phyloP scores from a whole-genome alignment of 2,329 filamentous ascomycete species.

The Botryotinia calthae region DNA sequence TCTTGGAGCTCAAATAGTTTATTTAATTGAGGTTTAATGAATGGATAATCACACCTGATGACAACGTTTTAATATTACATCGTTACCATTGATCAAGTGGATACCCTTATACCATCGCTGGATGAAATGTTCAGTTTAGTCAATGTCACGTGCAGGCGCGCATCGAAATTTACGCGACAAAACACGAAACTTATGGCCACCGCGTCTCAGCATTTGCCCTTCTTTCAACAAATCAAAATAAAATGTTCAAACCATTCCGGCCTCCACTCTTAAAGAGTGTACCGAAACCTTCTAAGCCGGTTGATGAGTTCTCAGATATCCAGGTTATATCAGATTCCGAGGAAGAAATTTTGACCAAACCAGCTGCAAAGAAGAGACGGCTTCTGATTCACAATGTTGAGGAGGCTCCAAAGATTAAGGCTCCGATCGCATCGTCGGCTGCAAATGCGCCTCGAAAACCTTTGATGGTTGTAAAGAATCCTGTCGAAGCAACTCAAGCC shows the following conservation, averaged over 20 bases:
- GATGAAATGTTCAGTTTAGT: not conserved
- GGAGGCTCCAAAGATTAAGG: slow-evolving; percentile 27
- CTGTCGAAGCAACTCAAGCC: slow-evolving; percentile 23
- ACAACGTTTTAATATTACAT: not conserved
- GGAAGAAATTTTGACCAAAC: slow-evolving; percentile 24
- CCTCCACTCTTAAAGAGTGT: slow-evolving; percentile 33
- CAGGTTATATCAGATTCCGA: slow-evolving; percentile 24
- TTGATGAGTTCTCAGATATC: slow-evolving; percentile 24
- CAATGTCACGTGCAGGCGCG: slow-evolving; percentile 4
- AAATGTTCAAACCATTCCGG: slow-evolving; percentile 40
- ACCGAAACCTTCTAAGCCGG: slow-evolving; percentile 25
- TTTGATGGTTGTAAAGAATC: slow-evolving; percentile 34
- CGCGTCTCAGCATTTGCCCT: slow-evolving; percentile 7
- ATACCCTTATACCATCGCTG: not conserved
- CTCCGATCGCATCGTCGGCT: slow-evolving; percentile 25
- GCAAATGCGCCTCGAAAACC: slow-evolving; percentile 36
- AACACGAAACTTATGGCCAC: slow-evolving; percentile 1
- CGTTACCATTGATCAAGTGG: not conserved
- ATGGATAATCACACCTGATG: not conserved
- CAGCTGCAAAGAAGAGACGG: slow-evolving; percentile 32
- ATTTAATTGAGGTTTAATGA: slow-evolving; percentile 1
- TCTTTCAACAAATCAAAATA: slow-evolving; percentile 16
- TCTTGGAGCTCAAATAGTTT: not conserved
- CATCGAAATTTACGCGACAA: too few species aligned
- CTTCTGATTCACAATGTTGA: slow-evolving; percentile 33